Evolutionary conservation across 2,329 filamentous ascomycete species (phyloP).

Genomic region (Aspergillus arachidicola): DNA sequence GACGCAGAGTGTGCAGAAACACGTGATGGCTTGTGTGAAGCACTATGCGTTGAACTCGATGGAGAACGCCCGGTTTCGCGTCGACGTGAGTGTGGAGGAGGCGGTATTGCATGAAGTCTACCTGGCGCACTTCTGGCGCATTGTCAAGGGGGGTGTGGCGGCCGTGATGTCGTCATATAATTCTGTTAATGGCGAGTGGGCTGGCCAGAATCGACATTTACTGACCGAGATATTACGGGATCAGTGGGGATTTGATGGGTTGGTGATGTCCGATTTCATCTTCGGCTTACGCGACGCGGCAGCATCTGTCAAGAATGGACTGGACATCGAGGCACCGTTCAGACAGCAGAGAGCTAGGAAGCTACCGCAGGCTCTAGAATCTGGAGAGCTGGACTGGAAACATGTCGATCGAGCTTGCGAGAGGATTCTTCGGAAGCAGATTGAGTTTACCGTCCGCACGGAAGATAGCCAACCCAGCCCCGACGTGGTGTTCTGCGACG

Average conservation of each 20-base stretch:
- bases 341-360: slow-evolving; percentile 9
- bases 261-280: slow-evolving; percentile 17
- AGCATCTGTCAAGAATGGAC: slow-evolving; percentile 10
- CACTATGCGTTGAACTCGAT: slow-evolving; percentile 35
- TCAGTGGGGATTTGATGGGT: slow-evolving; percentile 13
- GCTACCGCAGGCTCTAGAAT: not conserved
- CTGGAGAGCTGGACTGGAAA: slow-evolving; percentile 2
- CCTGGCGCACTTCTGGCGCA: slow-evolving; percentile 13
- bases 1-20: slow-evolving; percentile 21
- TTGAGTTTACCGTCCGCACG: not conserved
- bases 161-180: slow-evolving; percentile 17
- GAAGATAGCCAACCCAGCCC: slow-evolving; percentile 1
- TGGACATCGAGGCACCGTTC: slow-evolving; percentile 18
- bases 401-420: slow-evolving; percentile 1
- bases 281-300: slow-evolving; percentile 14
- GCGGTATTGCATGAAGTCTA: slow-evolving; percentile 30
- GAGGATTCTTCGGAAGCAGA: slow-evolving; percentile 7
- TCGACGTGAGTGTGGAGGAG: slow-evolving; percentile 30
- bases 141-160: slow-evolving; percentile 13
- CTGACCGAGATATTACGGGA: slow-evolving; percentile 11
- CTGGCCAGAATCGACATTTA: slow-evolving; percentile 11
- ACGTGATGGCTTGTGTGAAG: slow-evolving; percentile 34
- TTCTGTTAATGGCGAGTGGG: slow-evolving; percentile 15
- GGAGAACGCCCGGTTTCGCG: slow-evolving; percentile 31
- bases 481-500: slow-evolving; percentile 4